These are phyloP conservation scores for Taiwanofungus camphoratus DNA, from an alignment of 1,284 basidiomycete genomes.

Conservation along the genomic window DNA sequence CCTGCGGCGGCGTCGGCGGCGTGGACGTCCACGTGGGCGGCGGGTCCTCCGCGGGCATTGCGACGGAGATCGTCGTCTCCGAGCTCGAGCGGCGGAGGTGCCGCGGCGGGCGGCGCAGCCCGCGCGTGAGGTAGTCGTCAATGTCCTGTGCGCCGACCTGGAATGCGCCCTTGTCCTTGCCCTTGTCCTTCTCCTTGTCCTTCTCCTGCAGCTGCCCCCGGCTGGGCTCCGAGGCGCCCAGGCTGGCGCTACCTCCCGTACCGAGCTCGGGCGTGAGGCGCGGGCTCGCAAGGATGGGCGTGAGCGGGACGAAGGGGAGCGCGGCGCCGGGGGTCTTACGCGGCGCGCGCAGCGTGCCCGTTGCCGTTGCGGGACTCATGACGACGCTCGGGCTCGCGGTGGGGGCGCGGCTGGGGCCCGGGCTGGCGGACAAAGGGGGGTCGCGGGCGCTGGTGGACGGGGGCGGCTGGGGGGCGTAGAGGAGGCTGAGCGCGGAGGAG, in stretches of 20 bases:
- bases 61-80: not conserved
- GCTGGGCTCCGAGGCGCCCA: no score
- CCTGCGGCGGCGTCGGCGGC: slow-evolving; percentile 48
- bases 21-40: slow-evolving; percentile 49
- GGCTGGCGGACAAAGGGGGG: not conserved
- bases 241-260: no score
- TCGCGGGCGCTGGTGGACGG: slow-evolving; percentile 2
- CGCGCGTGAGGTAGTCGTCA: slow-evolving; percentile 7
- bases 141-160: not conserved
- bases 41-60: slow-evolving; percentile 8
- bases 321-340: slow-evolving; percentile 12
- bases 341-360: slow-evolving; percentile 12
- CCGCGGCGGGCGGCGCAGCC: not conserved
- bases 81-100: not conserved
- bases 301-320: slow-evolving; percentile 44
- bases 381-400: slow-evolving; percentile 4
- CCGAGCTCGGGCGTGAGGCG: slow-evolving; percentile 38
- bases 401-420: not conserved
- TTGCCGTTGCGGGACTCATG: slow-evolving; percentile 11
- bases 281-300: slow-evolving; percentile 56
- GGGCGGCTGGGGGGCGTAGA: not conserved
- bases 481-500: slow-evolving; percentile 6
- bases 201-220: no score
- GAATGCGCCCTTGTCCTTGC: no score
- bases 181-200: no score